Evolutionary conservation across 208 protist genomes (phyloP), one percentile per base, ranked within the genome.

Genomic region (Wallacemonas sp.): DNA sequence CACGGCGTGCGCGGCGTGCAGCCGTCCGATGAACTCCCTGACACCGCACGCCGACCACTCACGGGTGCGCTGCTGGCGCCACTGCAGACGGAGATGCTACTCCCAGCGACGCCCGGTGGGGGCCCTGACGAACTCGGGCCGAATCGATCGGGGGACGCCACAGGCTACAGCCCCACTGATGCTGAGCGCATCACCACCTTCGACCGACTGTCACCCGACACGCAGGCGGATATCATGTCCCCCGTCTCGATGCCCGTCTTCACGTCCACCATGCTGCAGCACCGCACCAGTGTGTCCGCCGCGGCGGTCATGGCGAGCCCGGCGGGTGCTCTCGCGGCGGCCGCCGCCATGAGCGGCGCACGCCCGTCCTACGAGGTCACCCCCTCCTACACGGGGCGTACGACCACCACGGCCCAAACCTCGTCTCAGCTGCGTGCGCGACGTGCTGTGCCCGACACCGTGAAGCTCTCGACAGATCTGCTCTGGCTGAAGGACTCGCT

Each of bases 1-100:
- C 55, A 64, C 32, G 63, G 57, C 14, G 41, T 88, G 21, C 74
- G 75, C 14, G 67, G 52, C 3, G 72, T 85, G 23, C 12, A 61
- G 19, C 46, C 74, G 3, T 8, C 64, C 2, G 26, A 60, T 68
- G 27, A 24, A 21, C 16, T 67, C 39, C 71, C 74, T 1, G 79
- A 81, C 21, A 43, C 58, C 27, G 58, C 62, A 23, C 67, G 63
- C 5, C 67, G 67, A 4, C 46, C 38, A 17, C 38, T 36, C 4
- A 30, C 36, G 19, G 67, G 67, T 29, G 60, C 39, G 8, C 16
- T 36, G 11, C 9, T 69, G n/a, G 34, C 23, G 14, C 48, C 46
- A 2, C 34, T 58, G 52, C 30, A 58, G 29, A 19, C 52, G 14
- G 52, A 58, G 30, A 6, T 21, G 30, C 14, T 58, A 8, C 38